Base-by-base conservation (phyloP, 1,139 yeast genomes). In the Lodderomyces pseudojiufengensis region DNA sequence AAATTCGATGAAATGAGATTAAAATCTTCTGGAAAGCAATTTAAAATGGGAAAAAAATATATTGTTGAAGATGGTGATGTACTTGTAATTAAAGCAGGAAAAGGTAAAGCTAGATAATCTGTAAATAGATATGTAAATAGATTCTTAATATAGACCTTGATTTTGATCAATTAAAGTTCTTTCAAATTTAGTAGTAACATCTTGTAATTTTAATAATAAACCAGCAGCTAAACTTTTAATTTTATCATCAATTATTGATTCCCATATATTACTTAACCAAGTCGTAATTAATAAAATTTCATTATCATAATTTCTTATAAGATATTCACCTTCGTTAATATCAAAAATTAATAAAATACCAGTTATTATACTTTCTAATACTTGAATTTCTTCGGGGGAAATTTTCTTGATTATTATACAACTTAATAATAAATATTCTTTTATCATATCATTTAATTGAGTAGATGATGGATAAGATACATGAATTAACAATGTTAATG, bases 31-130 rank as follows among this genome's bases (percentile, higher is more conserved):
- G 83, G 81, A 1, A 69, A 73, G 39, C 72, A 76, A 40, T 64
- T 67, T 44, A 63, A 78, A 41, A 79, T 73, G 24, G 95, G 95
- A 2, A 86, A 84, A 54, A 78, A 73, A 40, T 85, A 86, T 51
- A 55, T 66, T 2, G 77, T 86, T 29, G 84, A 82, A 51, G 95
- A 86, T 52, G 90, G 94, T 9, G 95, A 87, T 55, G 72, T 85
- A 20, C 58, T 83, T 27, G 61, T 78, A 21, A 78, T 86, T 52
- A 81, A 79, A 52, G 70, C 78, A 1, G 75, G 59, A 2, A 61
- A 62, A n/a, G 72, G 69, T 1, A 60, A 61, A 36, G 41, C 54
- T 12, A 45, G 60, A 36, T 56, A 47, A 32, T 8, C 18, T 12
- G n/a, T n/a, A n/a, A n/a, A n/a, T n/a, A n/a, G n/a, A n/a, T n/a